Conservation (phyloP, 306 rosid genomes). For the Nissolia schottii region DNA sequence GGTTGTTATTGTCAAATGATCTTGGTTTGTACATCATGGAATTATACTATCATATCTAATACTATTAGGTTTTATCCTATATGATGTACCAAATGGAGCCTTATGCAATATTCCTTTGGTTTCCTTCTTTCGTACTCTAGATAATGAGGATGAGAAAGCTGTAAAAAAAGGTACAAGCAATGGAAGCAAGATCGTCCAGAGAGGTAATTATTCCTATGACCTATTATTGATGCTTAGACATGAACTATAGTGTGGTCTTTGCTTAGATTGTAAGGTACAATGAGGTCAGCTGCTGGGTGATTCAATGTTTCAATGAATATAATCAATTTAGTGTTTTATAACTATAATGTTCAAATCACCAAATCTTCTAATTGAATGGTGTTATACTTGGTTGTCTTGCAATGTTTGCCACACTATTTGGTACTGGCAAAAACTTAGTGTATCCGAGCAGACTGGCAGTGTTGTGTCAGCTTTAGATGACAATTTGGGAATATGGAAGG, state of each 20-base stretch:
- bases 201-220: slow-evolving; percentile 47
- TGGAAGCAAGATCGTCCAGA: slow-evolving; percentile 52
- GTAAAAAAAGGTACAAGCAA: slow-evolving; percentile 61
- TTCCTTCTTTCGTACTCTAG: slow-evolving; percentile 68
- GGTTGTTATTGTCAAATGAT: slow-evolving; percentile 66
- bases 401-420: not conserved
- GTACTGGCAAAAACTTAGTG: not conserved
- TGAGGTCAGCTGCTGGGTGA: not conserved
- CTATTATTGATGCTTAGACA: not conserved
- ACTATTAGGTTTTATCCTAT: no score
- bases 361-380: not conserved
- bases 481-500: not conserved
- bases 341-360: no score
- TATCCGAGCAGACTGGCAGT: not conserved
- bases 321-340: not conserved
- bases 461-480: not conserved
- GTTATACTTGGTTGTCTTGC: not conserved
- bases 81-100: no score
- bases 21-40: slow-evolving; percentile 87
- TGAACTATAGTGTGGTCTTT: not conserved
- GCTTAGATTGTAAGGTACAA: not conserved
- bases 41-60: no score
- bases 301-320: not conserved
- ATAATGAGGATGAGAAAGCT: slow-evolving; percentile 60
- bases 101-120: slow-evolving; percentile 83